Conservation (phyloP, 345 rosid species). For the Cardiospermum halicacabum region DNA sequence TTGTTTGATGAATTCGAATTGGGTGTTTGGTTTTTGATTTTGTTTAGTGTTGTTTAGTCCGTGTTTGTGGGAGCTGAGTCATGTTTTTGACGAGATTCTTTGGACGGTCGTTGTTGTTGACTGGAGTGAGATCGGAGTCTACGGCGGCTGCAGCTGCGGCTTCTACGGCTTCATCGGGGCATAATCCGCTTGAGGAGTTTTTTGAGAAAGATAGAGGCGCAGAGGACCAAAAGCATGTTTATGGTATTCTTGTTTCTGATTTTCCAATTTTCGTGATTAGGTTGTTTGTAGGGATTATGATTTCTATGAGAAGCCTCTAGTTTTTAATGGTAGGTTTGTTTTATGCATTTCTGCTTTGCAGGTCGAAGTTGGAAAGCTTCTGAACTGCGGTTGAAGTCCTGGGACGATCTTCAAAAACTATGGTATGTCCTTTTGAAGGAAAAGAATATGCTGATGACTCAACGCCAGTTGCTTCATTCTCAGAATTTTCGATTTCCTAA, state of each 20-base stretch:
- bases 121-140: conserved; percentile 63
- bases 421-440: conserved; percentile 91
- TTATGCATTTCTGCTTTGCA: conserved; percentile 17
- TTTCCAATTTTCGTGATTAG: neutral
- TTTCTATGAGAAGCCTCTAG: neutral
- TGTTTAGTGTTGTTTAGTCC: neutral
- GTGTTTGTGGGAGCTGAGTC: neutral
- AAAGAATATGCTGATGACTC: conserved; percentile 97
- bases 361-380: conserved; percentile 98
- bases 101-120: conserved; percentile 57
- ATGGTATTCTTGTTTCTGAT: conserved; percentile 37
- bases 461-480: conserved; percentile 91
- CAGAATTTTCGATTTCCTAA: conserved; percentile 81
- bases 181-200: conserved; percentile 79
- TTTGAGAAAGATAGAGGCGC: conserved; percentile 67
- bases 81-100: conserved; percentile 66
- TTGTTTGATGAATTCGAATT: neutral
- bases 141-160: conserved; percentile 51
- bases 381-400: conserved; percentile 84
- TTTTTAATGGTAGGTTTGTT: neutral
- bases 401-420: conserved; percentile 89
- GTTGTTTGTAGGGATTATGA: neutral
- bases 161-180: conserved; percentile 28
- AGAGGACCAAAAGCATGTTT: conserved; percentile 70
- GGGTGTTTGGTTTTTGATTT: neutral